Conservation (phyloP, 768 basidiomycete genomes). For the Mycena filopes region DNA sequence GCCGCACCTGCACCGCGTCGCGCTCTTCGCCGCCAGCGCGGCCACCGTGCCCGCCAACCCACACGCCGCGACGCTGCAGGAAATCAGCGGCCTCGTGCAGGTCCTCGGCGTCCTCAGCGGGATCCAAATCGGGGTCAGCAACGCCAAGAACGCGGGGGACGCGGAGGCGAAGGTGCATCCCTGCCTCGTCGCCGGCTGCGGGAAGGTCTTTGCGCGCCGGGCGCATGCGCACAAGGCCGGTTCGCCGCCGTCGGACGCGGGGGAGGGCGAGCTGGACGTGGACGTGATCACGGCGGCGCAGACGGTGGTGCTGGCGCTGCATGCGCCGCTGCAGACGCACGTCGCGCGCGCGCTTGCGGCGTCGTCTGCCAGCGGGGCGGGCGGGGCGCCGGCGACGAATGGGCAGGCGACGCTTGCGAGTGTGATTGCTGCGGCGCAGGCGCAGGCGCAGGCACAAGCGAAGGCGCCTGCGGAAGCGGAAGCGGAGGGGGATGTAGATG, state of each 20-base stretch:
- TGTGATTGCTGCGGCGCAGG: slow-evolving; percentile 59
- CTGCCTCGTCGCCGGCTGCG: slow-evolving; percentile 72
- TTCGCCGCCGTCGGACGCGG: slow-evolving; percentile 49
- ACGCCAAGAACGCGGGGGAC: slow-evolving; percentile 53
- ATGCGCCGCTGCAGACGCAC: slow-evolving; percentile 64
- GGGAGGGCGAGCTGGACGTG: slow-evolving; percentile 72
- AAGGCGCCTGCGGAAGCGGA: too few species aligned
- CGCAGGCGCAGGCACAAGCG: too few species aligned
- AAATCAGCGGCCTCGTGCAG: slow-evolving; percentile 84
- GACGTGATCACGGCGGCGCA: slow-evolving; percentile 61
- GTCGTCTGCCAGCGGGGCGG: slow-evolving; percentile 20
- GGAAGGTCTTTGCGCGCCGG: slow-evolving; percentile 75
- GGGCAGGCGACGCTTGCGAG: slow-evolving; percentile 78
- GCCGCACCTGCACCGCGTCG: slow-evolving; percentile 77
- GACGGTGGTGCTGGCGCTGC: slow-evolving; percentile 62
- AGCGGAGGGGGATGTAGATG: too few species aligned
- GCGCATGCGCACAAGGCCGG: slow-evolving; percentile 71
- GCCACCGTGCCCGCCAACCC: slow-evolving; percentile 59
- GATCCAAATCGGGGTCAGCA: slow-evolving; percentile 67
- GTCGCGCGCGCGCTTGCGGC: slow-evolving; percentile 66
- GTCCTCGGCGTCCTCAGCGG: slow-evolving; percentile 84
- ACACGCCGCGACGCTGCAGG: slow-evolving; percentile 71
- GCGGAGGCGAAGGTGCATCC: slow-evolving; percentile 85
- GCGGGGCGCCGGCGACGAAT: slow-evolving; percentile 38
- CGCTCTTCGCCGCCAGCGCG: slow-evolving; percentile 82